A percentile compares a stretch with the other conserved stretches of the same genome.
phyloP scores from a whole-genome alignment of 2,329 filamentous ascomycete species.

The Lachnum nothofagi region DNA sequence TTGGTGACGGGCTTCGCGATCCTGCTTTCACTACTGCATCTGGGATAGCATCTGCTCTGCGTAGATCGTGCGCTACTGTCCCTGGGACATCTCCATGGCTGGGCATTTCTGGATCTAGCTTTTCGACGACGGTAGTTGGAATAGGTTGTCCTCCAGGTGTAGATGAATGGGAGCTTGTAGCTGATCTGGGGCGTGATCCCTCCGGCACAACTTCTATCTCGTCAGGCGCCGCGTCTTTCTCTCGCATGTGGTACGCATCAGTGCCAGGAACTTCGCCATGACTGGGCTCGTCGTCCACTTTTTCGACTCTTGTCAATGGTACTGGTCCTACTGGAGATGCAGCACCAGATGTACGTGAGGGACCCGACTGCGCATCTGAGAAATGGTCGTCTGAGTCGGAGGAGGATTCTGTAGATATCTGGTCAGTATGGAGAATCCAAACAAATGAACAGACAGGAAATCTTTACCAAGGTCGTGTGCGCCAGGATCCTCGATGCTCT shows the following conservation, averaged over 20 bases:
- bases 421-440: slow-evolving; percentile 11
- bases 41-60: slow-evolving; percentile 53
- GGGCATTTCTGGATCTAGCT: slow-evolving; percentile 47
- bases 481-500: slow-evolving; percentile 49
- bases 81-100: slow-evolving; percentile 58
- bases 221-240: slow-evolving; percentile 55
- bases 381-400: slow-evolving; percentile 67
- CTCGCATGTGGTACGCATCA: slow-evolving; percentile 50
- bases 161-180: slow-evolving; percentile 7
- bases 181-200: background rate
- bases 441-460: too few species aligned
- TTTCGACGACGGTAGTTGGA: slow-evolving; percentile 54
- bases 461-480: slow-evolving; percentile 54
- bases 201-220: slow-evolving; percentile 45
- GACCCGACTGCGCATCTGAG: slow-evolving; percentile 57
- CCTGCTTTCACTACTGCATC: slow-evolving; percentile 50
- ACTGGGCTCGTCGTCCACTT: slow-evolving; percentile 51
- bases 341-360: slow-evolving; percentile 37
- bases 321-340: slow-evolving; percentile 48
- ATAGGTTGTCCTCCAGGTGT: slow-evolving; percentile 40
- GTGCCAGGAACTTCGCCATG: slow-evolving; percentile 60
- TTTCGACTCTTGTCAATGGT: slow-evolving; percentile 55
- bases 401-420: slow-evolving; percentile 42
- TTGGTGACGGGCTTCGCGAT: slow-evolving; percentile 20
- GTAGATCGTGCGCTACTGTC: slow-evolving; percentile 51